These are phyloP conservation scores for Acacia pycnantha DNA, from an alignment of 331 rosid species.

Conservation along the genomic window DNA sequence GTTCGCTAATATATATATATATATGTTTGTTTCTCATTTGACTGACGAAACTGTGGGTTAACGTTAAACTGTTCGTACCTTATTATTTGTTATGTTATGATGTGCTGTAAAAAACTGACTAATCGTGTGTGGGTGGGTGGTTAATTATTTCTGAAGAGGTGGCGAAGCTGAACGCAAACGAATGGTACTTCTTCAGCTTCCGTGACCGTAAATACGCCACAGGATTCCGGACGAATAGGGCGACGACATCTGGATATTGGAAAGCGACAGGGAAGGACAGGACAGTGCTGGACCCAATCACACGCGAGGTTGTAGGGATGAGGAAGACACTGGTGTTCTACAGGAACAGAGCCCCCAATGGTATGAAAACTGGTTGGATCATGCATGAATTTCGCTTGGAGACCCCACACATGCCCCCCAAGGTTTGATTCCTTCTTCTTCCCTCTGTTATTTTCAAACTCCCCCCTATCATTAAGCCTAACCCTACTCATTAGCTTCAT, in stretches of 20 bases:
- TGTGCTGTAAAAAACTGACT: neutral
- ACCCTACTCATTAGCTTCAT: neutral
- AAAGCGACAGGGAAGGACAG: slow-evolving; percentile 92
- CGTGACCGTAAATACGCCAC: slow-evolving; percentile 88
- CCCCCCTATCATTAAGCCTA: slow-evolving; percentile 11
- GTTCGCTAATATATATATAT: neutral
- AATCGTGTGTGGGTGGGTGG: neutral
- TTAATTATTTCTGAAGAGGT: slow-evolving; percentile 42
- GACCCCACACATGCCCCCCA: slow-evolving; percentile 92
- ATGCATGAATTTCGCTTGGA: slow-evolving; percentile 95
- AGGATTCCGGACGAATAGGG: slow-evolving; percentile 71
- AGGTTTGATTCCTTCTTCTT: slow-evolving; percentile 43
- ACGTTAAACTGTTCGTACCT: neutral
- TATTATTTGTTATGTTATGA: neutral
- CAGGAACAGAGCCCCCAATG: slow-evolving; percentile 79
- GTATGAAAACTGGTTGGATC: slow-evolving; percentile 87
- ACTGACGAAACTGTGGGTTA: neutral
- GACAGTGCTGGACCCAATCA: slow-evolving; percentile 59
- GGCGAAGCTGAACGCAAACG: slow-evolving; percentile 79
- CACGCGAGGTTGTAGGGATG: slow-evolving; percentile 76
- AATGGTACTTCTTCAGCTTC: slow-evolving; percentile 96
- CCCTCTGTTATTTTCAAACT: slow-evolving; percentile 29
- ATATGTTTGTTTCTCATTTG: neutral
- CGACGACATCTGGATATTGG: slow-evolving; percentile 80
- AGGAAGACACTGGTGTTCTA: slow-evolving; percentile 90